A percentile compares a stretch with the other conserved stretches of the same genome.
These are phyloP conservation scores for Carex parvula DNA, from an alignment of 176 grass and related monocot genomes.

Conservation along the genomic window DNA sequence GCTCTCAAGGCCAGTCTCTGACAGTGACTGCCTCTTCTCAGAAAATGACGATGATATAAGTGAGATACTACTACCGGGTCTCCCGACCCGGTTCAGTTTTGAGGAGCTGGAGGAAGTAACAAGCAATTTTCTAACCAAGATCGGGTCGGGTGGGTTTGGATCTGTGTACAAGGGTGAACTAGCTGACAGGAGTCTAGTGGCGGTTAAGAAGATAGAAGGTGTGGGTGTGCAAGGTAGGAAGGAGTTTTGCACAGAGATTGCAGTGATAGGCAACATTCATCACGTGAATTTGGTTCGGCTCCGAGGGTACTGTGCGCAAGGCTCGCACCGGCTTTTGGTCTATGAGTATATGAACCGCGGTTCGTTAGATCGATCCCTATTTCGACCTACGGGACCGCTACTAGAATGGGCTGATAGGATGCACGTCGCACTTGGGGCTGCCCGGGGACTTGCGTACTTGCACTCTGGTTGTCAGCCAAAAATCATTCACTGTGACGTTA, in stretches of 20 bases:
- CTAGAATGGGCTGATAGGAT: conserved; percentile 70
- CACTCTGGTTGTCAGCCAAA: conserved; percentile 69
- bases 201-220: conserved; percentile 72
- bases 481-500: conserved; percentile 87
- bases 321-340: conserved; percentile 56
- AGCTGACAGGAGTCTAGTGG: conserved; percentile 41
- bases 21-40: conserved; percentile 37
- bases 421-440: conserved; percentile 58
- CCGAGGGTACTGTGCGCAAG: conserved; percentile 62
- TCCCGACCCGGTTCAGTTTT: conserved; percentile 59
- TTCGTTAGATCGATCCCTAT: conserved; percentile 63
- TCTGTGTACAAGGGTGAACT: conserved; percentile 73
- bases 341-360: conserved; percentile 83
- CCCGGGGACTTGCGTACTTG: conserved; percentile 75
- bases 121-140: conserved; percentile 52
- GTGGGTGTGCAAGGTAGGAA: conserved; percentile 62
- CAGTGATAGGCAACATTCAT: conserved; percentile 86
- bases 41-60: conserved; percentile 34
- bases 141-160: conserved; percentile 69
- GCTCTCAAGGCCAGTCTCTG: conserved; percentile 38
- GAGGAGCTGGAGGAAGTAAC: conserved; percentile 55
- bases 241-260: conserved; percentile 91
- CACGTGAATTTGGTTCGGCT: conserved; percentile 79
- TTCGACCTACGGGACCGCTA: conserved; percentile 22
- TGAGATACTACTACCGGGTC: conserved; percentile 58